Conservation (phyloP, 108 stramenopile genomes). For the Nannochloropsis salina region DNA sequence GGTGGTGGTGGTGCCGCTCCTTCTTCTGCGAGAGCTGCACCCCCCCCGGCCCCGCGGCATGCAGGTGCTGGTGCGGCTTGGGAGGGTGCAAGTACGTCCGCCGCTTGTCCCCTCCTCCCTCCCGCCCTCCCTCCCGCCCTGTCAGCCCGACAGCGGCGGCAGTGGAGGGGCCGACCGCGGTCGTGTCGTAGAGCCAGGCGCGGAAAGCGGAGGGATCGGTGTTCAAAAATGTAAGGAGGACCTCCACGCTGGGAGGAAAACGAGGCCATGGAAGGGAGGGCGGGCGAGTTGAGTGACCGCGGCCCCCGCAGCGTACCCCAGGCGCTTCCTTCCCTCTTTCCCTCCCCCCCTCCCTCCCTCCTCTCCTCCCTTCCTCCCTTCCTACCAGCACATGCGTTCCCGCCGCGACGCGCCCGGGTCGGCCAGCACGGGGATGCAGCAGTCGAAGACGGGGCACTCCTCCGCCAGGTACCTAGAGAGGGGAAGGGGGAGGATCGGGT, state of each 20-base stretch:
- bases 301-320: too few relatives aligned
- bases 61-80: too few relatives aligned
- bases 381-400: constrained; percentile 37
- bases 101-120: background rate
- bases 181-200: background rate
- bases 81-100: background rate
- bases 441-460: constrained; percentile 7
- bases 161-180: background rate
- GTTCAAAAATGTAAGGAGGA: background rate
- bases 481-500: background rate
- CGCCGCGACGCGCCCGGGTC: constrained; percentile 18
- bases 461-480: background rate
- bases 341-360: background rate
- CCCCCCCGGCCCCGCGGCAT: too few relatives aligned
- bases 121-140: background rate
- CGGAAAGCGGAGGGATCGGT: background rate
- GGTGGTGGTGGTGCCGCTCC: background rate
- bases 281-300: too few relatives aligned
- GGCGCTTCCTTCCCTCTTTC: background rate
- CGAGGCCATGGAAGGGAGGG: background rate
- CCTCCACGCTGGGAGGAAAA: background rate
- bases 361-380: constrained; percentile 19
- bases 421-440: constrained; percentile 26
- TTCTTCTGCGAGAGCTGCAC: too few relatives aligned
- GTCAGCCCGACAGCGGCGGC: background rate